Conservation (phyloP, 139 green algal species). For the Spirogloea muscicola region DNA sequence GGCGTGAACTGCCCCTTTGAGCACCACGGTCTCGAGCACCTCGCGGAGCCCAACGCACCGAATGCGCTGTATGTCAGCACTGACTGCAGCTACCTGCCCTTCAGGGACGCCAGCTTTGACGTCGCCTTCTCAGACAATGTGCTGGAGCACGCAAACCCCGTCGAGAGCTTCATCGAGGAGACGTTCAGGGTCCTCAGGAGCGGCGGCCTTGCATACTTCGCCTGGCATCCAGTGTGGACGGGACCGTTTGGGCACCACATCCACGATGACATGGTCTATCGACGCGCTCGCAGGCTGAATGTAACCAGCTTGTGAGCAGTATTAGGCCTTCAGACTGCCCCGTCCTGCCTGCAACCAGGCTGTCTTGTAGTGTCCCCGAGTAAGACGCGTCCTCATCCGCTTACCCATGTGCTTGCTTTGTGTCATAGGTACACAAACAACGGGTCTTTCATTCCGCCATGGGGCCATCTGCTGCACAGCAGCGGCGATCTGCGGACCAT, state of each 20-base stretch:
- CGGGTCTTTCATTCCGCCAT: slow-evolving; percentile 16
- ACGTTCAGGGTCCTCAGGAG: slow-evolving; percentile 7
- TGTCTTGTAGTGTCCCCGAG: no score
- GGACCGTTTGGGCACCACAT: slow-evolving; percentile 24
- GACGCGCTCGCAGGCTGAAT: slow-evolving; percentile 13
- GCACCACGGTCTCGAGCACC: neutral
- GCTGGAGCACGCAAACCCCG: slow-evolving; percentile 7
- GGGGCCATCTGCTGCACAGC: slow-evolving; percentile 8
- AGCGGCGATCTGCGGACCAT: neutral
- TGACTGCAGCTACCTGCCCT: slow-evolving; percentile 7
- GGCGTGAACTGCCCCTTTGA: slow-evolving; percentile 24
- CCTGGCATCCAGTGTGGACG: slow-evolving; percentile 19
- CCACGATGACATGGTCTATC: slow-evolving; percentile 25
- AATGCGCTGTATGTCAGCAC: slow-evolving; percentile 13
- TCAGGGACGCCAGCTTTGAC: slow-evolving; percentile 12
- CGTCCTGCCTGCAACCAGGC: no score
- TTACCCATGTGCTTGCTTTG: neutral
- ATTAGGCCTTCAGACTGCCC: no score
- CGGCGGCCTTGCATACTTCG: neutral
- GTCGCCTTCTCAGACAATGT: slow-evolving; percentile 22
- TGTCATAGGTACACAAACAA: slow-evolving; percentile 6
- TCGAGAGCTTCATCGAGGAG: slow-evolving; percentile 7
- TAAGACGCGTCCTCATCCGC: neutral
- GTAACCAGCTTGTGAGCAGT: neutral
- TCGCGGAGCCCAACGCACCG: neutral